Percentiles rank a stretch among this genome's conserved stretches.
These are phyloP conservation scores for Candida tunisiensis DNA, from an alignment of 1,139 yeast species.

Conservation along the genomic window DNA sequence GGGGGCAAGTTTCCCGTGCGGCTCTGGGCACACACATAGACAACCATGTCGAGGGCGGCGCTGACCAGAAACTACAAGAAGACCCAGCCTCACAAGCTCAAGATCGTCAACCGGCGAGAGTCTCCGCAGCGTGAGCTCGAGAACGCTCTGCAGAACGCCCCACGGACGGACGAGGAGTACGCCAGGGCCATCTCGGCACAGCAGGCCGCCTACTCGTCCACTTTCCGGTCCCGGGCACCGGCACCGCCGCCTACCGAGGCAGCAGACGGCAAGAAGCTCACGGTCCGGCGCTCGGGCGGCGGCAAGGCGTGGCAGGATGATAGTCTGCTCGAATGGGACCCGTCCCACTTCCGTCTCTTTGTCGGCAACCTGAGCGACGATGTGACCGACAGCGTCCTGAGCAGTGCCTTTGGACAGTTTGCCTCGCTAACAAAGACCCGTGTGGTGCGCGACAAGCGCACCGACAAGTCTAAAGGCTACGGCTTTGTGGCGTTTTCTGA, in stretches of 20 bases:
- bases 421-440: constrained; percentile 34
- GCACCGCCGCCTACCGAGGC: too few relatives aligned
- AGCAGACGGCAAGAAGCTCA: constrained; percentile 9
- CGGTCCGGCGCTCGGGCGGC: constrained; percentile 28
- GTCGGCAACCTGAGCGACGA: constrained; percentile 63
- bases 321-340: constrained; percentile 40
- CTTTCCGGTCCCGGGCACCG: too few relatives aligned
- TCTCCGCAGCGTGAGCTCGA: too few relatives aligned
- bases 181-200: too few relatives aligned
- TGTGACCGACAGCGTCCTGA: constrained; percentile 38
- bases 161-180: too few relatives aligned
- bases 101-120: not conserved
- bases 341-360: constrained; percentile 51
- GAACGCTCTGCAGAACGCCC: too few relatives aligned
- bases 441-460: constrained; percentile 24
- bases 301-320: constrained; percentile 33
- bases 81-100: not conserved
- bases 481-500: constrained; percentile 54
- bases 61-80: not conserved
- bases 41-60: constrained; percentile 1
- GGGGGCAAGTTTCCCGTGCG: too few relatives aligned
- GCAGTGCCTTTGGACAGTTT: constrained; percentile 34
- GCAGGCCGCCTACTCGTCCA: too few relatives aligned
- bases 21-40: too few relatives aligned
- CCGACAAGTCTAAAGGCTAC: constrained; percentile 33